These are phyloP conservation scores for Wallacemonas sp. DNA, from an alignment of 208 protist genomes.

Conservation along the genomic window DNA sequence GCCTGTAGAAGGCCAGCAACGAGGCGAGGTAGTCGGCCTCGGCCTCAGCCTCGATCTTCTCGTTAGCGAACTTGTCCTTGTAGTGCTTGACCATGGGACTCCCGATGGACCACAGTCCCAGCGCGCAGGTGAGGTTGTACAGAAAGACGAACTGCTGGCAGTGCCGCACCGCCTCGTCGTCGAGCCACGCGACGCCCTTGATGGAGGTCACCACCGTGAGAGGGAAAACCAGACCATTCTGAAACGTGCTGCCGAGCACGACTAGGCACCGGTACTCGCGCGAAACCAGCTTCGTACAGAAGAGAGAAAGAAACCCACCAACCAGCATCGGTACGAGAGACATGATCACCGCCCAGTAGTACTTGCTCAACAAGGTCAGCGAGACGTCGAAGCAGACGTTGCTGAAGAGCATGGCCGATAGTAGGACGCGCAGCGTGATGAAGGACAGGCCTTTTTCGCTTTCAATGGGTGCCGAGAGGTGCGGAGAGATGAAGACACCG, in stretches of 20 bases:
- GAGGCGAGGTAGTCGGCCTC: slow-evolving; percentile 13
- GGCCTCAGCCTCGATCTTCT: slow-evolving; percentile 11
- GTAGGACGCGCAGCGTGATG: slow-evolving; percentile 19
- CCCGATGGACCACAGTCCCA: slow-evolving; percentile 45
- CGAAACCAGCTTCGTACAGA: slow-evolving; percentile 10
- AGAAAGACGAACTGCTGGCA: slow-evolving; percentile 43
- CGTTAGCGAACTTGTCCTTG: slow-evolving; percentile 18
- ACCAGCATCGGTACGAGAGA: slow-evolving; percentile 47
- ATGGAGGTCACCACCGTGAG: slow-evolving; percentile 35
- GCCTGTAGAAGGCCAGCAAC: background rate
- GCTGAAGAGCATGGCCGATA: slow-evolving; percentile 27
- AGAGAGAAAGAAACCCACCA: slow-evolving; percentile 15
- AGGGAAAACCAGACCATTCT: slow-evolving; percentile 44
- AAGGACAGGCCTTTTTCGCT: slow-evolving; percentile 26
- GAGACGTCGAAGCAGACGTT: slow-evolving; percentile 25
- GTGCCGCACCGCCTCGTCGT: slow-evolving; percentile 9
- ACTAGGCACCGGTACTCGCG: slow-evolving; percentile 30
- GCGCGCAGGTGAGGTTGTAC: slow-evolving; percentile 36
- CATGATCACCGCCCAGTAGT: slow-evolving; percentile 45
- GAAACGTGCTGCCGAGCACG: slow-evolving; percentile 40
- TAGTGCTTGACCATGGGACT: slow-evolving; percentile 34
- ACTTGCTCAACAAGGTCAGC: slow-evolving; percentile 25
- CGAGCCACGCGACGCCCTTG: slow-evolving; percentile 25
- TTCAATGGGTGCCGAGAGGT: slow-evolving; percentile 3
- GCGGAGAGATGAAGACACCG: slow-evolving; percentile 13